Base-by-base conservation (phyloP, 768 basidiomycete genomes). In the Suillus luteus region DNA sequence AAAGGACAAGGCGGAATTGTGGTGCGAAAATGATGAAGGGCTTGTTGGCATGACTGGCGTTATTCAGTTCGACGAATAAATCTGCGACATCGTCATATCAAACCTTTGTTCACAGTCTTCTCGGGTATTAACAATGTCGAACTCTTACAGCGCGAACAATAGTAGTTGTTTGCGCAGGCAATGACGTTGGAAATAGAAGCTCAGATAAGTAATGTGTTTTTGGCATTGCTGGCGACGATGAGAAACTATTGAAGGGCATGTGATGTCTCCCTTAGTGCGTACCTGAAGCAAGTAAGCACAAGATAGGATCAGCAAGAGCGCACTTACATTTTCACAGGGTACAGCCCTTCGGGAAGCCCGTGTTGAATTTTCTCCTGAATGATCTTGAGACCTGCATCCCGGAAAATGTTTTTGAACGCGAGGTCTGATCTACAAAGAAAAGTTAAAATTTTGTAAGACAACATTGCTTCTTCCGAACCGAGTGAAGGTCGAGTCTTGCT, bases 401-500 rank as follows among this genome's bases (percentile, higher is more conserved):
- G 70, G 73, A 99, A 99, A 22, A 89, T 77, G 5, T 79, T 73
- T 70, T 92, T 90, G 90, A 94, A 98, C 33, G 88, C 87, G 64
- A 78, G 73, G 76, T 96, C 91, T 8, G 95, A 96, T 71, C 96
- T 97, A 68, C 2, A 54, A 14, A 27, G 31, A 57, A 38, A 27
- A n/a, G 27, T 48, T 10, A 61, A 58, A 62, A 41, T 40, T 27
- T 43, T n/a, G 65, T 57, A 12, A 38, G 43, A 31, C 31, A 54
- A 12, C 59, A 44, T 43, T 6, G 9, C 37, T n/a, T 10, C 27
- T 31, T 54, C 63, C 69, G 0, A 59, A 92, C 96, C 96, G 86
- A 10, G 93, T 98, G 71, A 96, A 78, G 71, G 91, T 95, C 19
- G 93, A 95, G 75, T 99, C 96, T 62, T 90, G 79, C 62, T 90